Evolutionary conservation across 2,329 filamentous ascomycete species (phyloP), one percentile per base, ranked within the genome.

Genomic region (Aspergillus texensis): DNA sequence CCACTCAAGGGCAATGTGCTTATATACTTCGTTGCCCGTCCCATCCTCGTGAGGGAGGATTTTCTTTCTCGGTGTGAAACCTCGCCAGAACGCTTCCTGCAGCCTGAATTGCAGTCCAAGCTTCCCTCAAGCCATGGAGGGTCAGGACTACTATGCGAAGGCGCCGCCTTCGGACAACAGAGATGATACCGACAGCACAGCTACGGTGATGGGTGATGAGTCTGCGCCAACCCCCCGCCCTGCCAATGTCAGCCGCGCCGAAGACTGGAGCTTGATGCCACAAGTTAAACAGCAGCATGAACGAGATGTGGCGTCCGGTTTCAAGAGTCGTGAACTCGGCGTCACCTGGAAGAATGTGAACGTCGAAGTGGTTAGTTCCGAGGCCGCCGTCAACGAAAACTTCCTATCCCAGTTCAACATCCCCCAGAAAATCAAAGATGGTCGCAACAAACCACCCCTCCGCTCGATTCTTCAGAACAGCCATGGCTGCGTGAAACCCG

Each of bases 401-500:
- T 84, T 90, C 56, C 58, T 86, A 1, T 86, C 85, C 0, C 87
- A 86, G 66, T 86, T 84, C 78, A 86, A 86, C 71, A 75, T 88
- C 2, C 79, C 82, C 32, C 80, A 84, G 41, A 77, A 83, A n/a
- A 68, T 85, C 67, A 83, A 80, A 68, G 87, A 88, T 67, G 79
- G 78, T 62, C 80, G 79, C 67, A 80, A 79, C 50, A 88, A 86
- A 68, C 83, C 85, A 0, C 86, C 89, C 0, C 75, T 89, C 24
- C 86, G 85, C 66, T 89, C 86, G 0, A 88, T 93, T 53, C 77
- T 93, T 26, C 84, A 90, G 59, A 82, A 86, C 68, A 86, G 84
- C 62, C 85, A 88, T 72, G 90, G 90, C 12, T 91, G 88, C 67
- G 86, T 92, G 57, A 88, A 89, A 73, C 89, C 89, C 0, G 90